phyloP scores from a whole-genome alignment of 257 asterid genomes.

The Solanum ahanhuiri region DNA sequence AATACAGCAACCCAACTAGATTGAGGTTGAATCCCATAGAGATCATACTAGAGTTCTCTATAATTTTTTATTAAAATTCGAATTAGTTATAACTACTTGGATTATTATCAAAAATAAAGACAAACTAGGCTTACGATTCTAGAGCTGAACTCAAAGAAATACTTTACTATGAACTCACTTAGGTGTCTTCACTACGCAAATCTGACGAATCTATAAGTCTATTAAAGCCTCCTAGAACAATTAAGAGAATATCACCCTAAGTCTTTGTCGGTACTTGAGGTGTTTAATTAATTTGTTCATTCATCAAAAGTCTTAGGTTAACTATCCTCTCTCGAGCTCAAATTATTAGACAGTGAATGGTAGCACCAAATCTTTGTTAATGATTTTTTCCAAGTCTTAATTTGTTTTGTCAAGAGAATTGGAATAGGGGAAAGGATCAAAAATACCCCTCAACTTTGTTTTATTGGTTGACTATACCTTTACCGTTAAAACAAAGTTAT shows the following conservation, averaged over 20 bases:
- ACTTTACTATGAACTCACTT: neutral
- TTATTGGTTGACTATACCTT: no score
- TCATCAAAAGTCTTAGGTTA: neutral
- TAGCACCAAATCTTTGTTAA: neutral
- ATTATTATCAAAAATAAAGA: no score
- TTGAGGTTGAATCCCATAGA: no score
- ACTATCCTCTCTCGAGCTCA: neutral
- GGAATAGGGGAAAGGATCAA: neutral
- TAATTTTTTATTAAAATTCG: no score
- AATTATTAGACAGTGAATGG: neutral
- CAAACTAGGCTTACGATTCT: neutral
- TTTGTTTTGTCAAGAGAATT: no score
- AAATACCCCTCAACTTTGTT: no score
- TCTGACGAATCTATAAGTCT: neutral
- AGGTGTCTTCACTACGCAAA: no score
- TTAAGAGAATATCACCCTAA: neutral
- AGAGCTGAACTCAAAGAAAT: neutral
- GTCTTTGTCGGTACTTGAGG: neutral
- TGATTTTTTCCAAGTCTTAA: neutral
- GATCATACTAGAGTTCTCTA: no score
- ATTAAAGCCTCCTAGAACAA: neutral
- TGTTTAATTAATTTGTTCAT: neutral
- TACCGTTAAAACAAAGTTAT: no score
- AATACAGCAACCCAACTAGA: neutral
- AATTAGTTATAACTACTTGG: neutral